A percentile compares a stretch with the other conserved stretches of the same genome.
phyloP scores from a whole-genome alignment of 129 eudicot species.

The Saposhnikovia divaricata region DNA sequence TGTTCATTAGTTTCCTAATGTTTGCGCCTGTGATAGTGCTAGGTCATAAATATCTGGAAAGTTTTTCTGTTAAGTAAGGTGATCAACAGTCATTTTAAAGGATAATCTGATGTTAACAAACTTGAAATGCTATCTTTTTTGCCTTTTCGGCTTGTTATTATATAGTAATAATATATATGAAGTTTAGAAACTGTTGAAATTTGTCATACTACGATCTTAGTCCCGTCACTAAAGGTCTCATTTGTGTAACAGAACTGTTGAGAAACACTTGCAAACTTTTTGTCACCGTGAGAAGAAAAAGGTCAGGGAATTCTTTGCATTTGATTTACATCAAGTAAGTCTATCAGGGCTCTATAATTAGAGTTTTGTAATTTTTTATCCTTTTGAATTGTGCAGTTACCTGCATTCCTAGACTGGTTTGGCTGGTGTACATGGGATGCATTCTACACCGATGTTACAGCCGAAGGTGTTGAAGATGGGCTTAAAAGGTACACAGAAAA shows the following conservation, averaged over 20 bases:
- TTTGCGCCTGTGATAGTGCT: neutral
- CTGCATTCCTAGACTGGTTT: constrained; percentile 71
- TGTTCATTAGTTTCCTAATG: neutral
- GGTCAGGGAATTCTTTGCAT: constrained; percentile 30
- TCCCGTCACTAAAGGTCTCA: neutral
- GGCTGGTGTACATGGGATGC: constrained; percentile 99
- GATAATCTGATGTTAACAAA: neutral
- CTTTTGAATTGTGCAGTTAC: constrained; percentile 45
- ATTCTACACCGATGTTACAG: constrained; percentile 93
- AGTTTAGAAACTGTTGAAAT: neutral
- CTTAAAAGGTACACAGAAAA: constrained; percentile 45
- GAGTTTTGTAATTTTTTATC: constrained; percentile 1
- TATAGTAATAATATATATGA: neutral
- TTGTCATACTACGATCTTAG: neutral
- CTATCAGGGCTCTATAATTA: neutral
- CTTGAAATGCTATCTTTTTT: neutral
- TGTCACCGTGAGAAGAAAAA: constrained; percentile 79
- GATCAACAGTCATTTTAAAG: neutral
- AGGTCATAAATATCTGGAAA: neutral
- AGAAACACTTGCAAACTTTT: constrained; percentile 84
- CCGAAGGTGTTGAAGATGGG: constrained; percentile 90
- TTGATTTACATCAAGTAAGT: neutral
- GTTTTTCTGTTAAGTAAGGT: neutral
- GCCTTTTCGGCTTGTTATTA: neutral
- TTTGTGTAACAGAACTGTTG: constrained; percentile 61